These are phyloP conservation scores for Angomonas ambiguus DNA, from an alignment of 208 protist genomes.

Conservation along the genomic window DNA sequence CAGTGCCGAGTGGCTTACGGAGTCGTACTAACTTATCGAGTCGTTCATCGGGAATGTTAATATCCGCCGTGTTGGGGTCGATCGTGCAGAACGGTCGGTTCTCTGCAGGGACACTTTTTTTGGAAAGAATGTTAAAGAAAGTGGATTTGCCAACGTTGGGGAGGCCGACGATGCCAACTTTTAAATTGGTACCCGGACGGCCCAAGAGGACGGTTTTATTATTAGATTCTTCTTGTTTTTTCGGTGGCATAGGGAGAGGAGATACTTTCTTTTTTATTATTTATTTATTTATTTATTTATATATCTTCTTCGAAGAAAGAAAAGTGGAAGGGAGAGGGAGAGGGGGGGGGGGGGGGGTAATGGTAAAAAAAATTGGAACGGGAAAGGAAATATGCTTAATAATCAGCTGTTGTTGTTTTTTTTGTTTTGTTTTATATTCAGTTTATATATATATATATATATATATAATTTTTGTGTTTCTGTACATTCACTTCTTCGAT, in stretches of 20 bases:
- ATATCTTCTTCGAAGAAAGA: neutral
- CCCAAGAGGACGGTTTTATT: conserved; percentile 88
- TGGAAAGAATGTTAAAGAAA: conserved; percentile 97
- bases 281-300: neutral
- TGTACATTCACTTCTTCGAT: conserved; percentile 3
- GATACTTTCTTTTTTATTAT: conserved; percentile 16
- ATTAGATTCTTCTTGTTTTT: conserved; percentile 81
- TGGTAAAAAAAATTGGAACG: neutral
- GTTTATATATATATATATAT: no score
- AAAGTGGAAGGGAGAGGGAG: neutral
- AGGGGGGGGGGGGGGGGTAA: no score
- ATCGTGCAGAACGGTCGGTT: conserved; percentile 99
- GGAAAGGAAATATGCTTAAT: neutral
- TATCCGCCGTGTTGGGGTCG: conserved; percentile 93
- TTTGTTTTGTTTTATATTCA: neutral
- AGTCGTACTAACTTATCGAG: conserved; percentile 96
- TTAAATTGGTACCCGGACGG: conserved; percentile 89
- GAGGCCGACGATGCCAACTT: conserved; percentile 96
- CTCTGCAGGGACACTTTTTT: conserved; percentile 94
- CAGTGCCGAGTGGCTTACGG: conserved; percentile 92
- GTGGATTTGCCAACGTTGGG: conserved; percentile 99
- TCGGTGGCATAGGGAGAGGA: conserved; percentile 67
- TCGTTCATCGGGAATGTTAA: conserved; percentile 96
- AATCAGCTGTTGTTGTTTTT: neutral
- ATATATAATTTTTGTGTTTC: conserved; percentile 9